Percentiles rank a stretch among this genome's conserved stretches.
Evolutionary conservation across 345 rosid species (phyloP).

Genomic region (Chamaenerion angustifolium): DNA sequence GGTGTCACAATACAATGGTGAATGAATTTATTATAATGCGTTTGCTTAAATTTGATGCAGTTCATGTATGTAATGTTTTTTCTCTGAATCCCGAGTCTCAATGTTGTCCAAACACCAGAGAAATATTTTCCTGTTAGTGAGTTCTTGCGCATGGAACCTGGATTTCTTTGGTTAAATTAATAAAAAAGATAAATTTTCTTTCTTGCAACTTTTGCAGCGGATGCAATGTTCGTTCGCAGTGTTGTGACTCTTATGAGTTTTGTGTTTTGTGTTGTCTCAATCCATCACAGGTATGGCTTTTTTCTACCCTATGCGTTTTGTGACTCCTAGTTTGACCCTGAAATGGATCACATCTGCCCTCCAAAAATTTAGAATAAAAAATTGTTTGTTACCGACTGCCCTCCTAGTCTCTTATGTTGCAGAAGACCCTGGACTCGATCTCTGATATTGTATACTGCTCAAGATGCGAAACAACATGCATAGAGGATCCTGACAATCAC

Average conservation of each 20-base stretch:
- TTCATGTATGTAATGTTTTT: conserved; percentile 76
- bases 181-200: not conserved
- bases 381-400: no score
- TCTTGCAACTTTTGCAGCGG: conserved; percentile 61
- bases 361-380: no score
- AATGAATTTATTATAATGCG: conserved; percentile 89
- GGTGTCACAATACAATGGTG: no score
- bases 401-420: conserved; percentile 56
- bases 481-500: conserved; percentile 73
- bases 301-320: conserved; percentile 55
- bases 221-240: conserved; percentile 64
- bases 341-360: no score
- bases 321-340: conserved; percentile 20
- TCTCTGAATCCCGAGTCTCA: conserved; percentile 61
- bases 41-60: conserved; percentile 22
- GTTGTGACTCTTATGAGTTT: conserved; percentile 77
- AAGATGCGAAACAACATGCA: conserved; percentile 75
- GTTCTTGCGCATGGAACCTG: conserved; percentile 18
- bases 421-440: conserved; percentile 73
- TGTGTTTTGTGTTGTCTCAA: conserved; percentile 85
- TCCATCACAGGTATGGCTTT: conserved; percentile 49
- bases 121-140: conserved; percentile 90
- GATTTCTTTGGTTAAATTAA: conserved; percentile 1
- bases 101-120: conserved; percentile 73
- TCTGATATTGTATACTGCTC: conserved; percentile 69